Conservation (phyloP, 108 stramenopile species). For the Nitzschia palea region DNA sequence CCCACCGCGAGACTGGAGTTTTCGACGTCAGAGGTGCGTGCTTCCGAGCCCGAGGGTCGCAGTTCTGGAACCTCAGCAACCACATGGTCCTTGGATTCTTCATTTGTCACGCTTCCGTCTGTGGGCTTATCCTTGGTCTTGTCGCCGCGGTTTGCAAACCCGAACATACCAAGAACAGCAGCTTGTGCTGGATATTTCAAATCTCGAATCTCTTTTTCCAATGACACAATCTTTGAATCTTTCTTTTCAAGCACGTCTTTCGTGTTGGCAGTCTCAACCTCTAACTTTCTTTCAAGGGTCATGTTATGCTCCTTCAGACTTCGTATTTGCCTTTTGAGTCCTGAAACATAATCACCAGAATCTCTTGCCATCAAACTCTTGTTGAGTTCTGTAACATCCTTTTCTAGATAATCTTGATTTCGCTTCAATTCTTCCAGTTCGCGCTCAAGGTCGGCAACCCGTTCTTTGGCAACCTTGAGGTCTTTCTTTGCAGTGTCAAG, state of each 20-base stretch:
- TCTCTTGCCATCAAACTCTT: constrained; percentile 12
- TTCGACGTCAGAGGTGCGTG: no score
- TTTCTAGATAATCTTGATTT: constrained; percentile 11
- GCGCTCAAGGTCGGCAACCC: constrained; percentile 13
- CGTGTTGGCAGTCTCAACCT: constrained; percentile 13
- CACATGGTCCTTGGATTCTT: no score
- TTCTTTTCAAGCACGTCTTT: not conserved
- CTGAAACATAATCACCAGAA: constrained; percentile 18
- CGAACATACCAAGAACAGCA: constrained; percentile 3
- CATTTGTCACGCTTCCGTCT: no score
- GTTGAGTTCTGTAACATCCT: constrained; percentile 31
- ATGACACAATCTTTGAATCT: constrained; percentile 2
- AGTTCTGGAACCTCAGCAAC: no score
- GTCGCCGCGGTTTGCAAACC: not conserved
- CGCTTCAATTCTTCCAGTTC: constrained; percentile 1
- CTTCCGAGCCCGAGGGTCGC: no score
- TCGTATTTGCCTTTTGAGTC: constrained; percentile 31
- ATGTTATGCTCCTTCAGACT: constrained; percentile 35
- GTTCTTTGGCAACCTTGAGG: constrained; percentile 13
- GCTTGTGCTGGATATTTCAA: constrained; percentile 6
- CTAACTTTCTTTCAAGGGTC: constrained; percentile 24
- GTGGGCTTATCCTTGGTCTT: not conserved
- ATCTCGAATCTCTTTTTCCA: constrained; percentile 7
- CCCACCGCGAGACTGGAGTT: no score
- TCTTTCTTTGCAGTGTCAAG: constrained; percentile 26